phyloP scores from a whole-genome alignment of 2,329 filamentous ascomycete genomes.

The Aspergillus cejpii region DNA sequence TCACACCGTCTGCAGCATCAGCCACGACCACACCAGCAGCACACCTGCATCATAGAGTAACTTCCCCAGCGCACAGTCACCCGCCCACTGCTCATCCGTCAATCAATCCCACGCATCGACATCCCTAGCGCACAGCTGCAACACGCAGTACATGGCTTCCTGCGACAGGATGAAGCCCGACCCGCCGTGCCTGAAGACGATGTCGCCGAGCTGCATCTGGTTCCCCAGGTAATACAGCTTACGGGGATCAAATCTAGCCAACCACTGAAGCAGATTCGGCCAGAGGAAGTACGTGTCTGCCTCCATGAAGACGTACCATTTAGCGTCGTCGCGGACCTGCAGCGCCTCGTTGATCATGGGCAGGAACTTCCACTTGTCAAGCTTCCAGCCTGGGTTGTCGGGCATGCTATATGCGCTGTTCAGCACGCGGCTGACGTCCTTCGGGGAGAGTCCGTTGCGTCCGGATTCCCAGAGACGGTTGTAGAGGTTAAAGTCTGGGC shows the following conservation, averaged over 20 bases:
- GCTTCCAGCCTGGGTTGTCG: constrained; percentile 45
- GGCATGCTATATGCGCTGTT: constrained; percentile 31
- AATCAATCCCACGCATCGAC: constrained; percentile 39
- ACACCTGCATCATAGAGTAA: constrained; percentile 41
- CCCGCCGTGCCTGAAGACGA: constrained; percentile 48
- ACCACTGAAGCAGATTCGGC: constrained; percentile 47
- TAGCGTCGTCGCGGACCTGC: constrained; percentile 39
- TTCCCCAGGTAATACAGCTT: constrained; percentile 49
- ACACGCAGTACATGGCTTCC: constrained; percentile 38
- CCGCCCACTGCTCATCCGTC: constrained; percentile 42
- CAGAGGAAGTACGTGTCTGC: constrained; percentile 52
- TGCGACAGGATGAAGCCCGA: constrained; percentile 47
- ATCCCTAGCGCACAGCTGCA: constrained; percentile 33
- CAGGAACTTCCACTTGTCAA: constrained; percentile 54
- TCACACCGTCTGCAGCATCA: constrained; percentile 41
- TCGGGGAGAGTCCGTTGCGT: constrained; percentile 31
- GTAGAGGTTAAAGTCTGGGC: constrained; percentile 48
- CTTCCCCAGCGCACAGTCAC: constrained; percentile 44
- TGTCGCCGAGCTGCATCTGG: constrained; percentile 44
- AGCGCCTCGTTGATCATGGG: constrained; percentile 47
- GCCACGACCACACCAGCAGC: constrained; percentile 41
- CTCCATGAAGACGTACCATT: constrained; percentile 55
- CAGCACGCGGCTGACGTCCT: constrained; percentile 25
- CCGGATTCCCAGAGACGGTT: constrained; percentile 40
- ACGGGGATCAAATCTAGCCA: constrained; percentile 42